phyloP scores from a whole-genome alignment of 345 rosid species.

The Populus deltoides region DNA sequence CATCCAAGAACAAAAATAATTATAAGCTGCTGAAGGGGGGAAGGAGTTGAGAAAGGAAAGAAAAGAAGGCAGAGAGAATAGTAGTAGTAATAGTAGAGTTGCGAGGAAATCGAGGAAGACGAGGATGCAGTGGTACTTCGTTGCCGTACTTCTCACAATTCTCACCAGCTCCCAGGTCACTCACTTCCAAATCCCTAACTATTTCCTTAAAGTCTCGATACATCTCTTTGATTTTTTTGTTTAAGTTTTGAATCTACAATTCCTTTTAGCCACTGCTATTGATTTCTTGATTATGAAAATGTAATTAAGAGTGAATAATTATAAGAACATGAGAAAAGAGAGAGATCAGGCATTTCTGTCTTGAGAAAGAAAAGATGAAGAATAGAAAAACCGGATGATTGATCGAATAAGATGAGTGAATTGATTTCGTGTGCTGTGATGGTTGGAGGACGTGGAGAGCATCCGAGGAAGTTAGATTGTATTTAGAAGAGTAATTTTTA shows the following conservation, averaged over 20 bases:
- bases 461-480: background rate
- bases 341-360: background rate
- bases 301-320: no score
- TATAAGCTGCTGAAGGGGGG: no score
- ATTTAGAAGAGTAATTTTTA: background rate
- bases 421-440: background rate
- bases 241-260: background rate
- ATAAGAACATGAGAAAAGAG: background rate
- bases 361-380: background rate
- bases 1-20: background rate
- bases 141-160: slow-evolving; percentile 53
- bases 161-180: slow-evolving; percentile 63
- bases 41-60: background rate
- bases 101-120: background rate
- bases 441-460: no score
- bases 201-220: background rate
- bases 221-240: background rate
- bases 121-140: slow-evolving; percentile 48
- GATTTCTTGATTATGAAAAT: background rate
- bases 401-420: background rate
- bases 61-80: background rate
- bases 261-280: background rate
- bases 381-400: background rate
- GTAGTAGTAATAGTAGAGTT: background rate
- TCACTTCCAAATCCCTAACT: background rate